Conservation (phyloP, 192 early-diverging fungal species). For the Phlyctochytrium planicorne region DNA sequence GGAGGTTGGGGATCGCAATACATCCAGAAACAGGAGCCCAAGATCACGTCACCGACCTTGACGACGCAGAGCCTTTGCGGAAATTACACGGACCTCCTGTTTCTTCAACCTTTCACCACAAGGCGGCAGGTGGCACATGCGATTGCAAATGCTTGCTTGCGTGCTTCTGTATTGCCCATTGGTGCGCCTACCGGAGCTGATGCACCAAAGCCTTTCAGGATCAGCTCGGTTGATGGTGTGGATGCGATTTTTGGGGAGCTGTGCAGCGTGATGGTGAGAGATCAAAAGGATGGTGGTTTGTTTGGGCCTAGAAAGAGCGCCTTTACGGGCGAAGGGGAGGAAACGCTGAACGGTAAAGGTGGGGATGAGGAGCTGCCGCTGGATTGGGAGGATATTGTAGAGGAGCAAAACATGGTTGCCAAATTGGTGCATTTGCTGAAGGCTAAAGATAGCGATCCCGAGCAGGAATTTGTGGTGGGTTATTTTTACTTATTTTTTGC, state of each 20-base stretch:
- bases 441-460: constrained; percentile 55
- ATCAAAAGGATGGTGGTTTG: constrained; percentile 73
- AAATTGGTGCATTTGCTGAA: constrained; percentile 52
- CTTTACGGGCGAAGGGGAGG: background rate
- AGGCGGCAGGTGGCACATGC: constrained; percentile 81
- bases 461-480: constrained; percentile 73
- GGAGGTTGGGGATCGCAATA: background rate
- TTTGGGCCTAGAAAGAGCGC: constrained; percentile 38
- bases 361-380: constrained; percentile 47
- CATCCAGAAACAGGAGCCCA: constrained; percentile 34
- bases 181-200: constrained; percentile 14
- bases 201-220: constrained; percentile 36
- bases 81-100: constrained; percentile 82
- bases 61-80: constrained; percentile 61
- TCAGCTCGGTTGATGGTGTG: constrained; percentile 71
- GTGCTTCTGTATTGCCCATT: background rate
- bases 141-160: constrained; percentile 54
- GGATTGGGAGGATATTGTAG: constrained; percentile 87
- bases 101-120: constrained; percentile 77
- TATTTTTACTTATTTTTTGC: background rate
- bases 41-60: background rate
- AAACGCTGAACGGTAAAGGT: constrained; percentile 10
- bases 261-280: constrained; percentile 75
- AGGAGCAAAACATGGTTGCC: constrained; percentile 90
- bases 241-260: constrained; percentile 76